Conservation (phyloP, 2,329 filamentous ascomycete genomes). For the Botrytis fragariae region DNA sequence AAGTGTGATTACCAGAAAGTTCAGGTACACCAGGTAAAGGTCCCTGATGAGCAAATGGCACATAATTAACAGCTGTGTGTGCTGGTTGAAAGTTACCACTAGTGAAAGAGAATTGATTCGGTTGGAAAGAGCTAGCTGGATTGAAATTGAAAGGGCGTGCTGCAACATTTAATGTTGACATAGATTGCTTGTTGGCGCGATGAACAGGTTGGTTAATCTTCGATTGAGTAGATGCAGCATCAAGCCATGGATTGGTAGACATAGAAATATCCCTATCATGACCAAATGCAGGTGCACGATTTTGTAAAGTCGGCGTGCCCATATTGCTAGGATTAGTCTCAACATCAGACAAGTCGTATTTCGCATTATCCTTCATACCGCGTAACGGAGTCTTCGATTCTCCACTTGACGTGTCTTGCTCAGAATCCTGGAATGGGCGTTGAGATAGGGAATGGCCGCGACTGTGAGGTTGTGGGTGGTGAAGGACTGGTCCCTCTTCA, state of each 20-base stretch:
- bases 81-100: conserved; percentile 48
- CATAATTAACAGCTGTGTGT: conserved; percentile 23
- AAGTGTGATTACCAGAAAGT: conserved; percentile 33
- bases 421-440: conserved; percentile 59
- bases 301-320: conserved; percentile 58
- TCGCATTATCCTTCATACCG: conserved; percentile 26
- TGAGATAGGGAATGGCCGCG: conserved; percentile 70
- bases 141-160: conserved; percentile 87
- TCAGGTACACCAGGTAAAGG: conserved; percentile 41
- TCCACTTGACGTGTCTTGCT: conserved; percentile 42
- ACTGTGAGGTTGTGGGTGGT: conserved; percentile 72
- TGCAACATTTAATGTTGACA: conserved; percentile 81
- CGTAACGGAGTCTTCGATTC: conserved; percentile 28
- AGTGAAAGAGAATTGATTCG: conserved; percentile 51
- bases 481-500: conserved; percentile 56
- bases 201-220: conserved; percentile 52
- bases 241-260: conserved; percentile 62
- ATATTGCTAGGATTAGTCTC: conserved; percentile 73
- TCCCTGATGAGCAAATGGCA: conserved; percentile 27
- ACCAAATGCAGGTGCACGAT: conserved; percentile 48
- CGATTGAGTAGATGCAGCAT: conserved; percentile 46
- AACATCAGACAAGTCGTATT: conserved; percentile 59
- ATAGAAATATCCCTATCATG: conserved; percentile 57
- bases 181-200: conserved; percentile 61
- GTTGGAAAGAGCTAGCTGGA: conserved; percentile 46